Conservation (phyloP, 2,329 filamentous ascomycete species). For the Penicillium sp. region DNA sequence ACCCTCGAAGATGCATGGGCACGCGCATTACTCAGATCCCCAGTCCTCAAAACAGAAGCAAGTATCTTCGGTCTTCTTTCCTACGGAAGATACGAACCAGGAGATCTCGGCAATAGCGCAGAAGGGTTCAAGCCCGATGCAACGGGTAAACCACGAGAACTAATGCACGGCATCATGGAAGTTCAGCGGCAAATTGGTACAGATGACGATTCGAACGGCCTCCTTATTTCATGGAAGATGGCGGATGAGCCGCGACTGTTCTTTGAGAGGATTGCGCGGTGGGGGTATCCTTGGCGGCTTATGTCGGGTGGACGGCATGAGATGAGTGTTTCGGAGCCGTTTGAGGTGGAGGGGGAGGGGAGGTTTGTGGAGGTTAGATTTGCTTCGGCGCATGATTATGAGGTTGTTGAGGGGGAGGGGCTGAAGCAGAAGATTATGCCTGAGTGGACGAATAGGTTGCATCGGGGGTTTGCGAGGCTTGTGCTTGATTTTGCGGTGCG, state of each 20-base stretch:
- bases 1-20: slow-evolving; percentile 27
- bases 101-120: slow-evolving; percentile 17
- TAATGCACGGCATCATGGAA: slow-evolving; percentile 21
- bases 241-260: slow-evolving; percentile 20
- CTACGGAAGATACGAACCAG: slow-evolving; percentile 8
- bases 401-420: background rate
- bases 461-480: slow-evolving; percentile 24
- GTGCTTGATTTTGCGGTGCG: slow-evolving; percentile 7
- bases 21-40: slow-evolving; percentile 16
- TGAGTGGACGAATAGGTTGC: slow-evolving; percentile 4
- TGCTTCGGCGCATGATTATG: slow-evolving; percentile 25
- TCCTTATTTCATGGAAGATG: slow-evolving; percentile 24
- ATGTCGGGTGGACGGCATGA: slow-evolving; percentile 6
- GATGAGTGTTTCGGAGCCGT: slow-evolving; percentile 27
- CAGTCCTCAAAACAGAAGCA: slow-evolving; percentile 18
- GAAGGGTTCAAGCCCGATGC: slow-evolving; percentile 9
- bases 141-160: slow-evolving; percentile 1
- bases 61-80: slow-evolving; percentile 18
- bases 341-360: slow-evolving; percentile 6
- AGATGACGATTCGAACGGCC: slow-evolving; percentile 12
- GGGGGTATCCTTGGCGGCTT: slow-evolving; percentile 32
- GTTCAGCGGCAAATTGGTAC: slow-evolving; percentile 16
- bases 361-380: slow-evolving; percentile 29
- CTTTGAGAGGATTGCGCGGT: slow-evolving; percentile 27
- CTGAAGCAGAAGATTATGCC: slow-evolving; percentile 3